Base-by-base conservation (phyloP, 2,329 filamentous ascomycete species). In the Fusarium secorum region DNA sequence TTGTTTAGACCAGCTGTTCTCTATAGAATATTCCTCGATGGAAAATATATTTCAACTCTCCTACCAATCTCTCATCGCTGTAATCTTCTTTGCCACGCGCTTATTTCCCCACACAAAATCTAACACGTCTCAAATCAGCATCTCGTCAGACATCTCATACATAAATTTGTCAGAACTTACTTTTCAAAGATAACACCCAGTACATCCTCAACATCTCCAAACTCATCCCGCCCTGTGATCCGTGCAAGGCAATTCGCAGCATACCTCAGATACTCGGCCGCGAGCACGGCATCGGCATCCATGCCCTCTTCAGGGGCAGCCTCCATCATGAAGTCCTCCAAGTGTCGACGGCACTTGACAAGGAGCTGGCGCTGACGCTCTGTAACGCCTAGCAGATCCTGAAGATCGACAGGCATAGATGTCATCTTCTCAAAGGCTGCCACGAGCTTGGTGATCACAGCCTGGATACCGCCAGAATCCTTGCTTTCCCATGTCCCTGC, bases 161-260 rank as follows among this genome's bases (percentile, higher is more conserved):
- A 24, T 20, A 58, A 28, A 32, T 28, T 30, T 20, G 59, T 61
- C 46, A 67, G 55, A 64, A 88, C 89, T 85, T 83, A 97, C 93
- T 97, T 98, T 80, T 98, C 95, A 83, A 99, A 99, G 7, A 99
- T 95, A 26, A 99, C 95, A 1, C 96, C 96, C 46, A 99, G 83
- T 11, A 99, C 93, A 78, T 98, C 96, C 79, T 99, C 95, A 20
- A 98, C 94, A 80, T 98, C 95, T 5, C 94, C 93, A 42, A 88
- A 88, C 75, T 94, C 93, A 2, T 94, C 95, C 60, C 89, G 89
- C 1, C 96, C 96, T 2, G 94, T 98, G 75, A 98, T 97, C 62
- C 90, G 89, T 4, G 94, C 92, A n/a, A 98, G 85, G 69, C 89
- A 91, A 56, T 91, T 88, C 2, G 93, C 94, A 17, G 94, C 95